Evolutionary conservation across 345 rosid genomes (phyloP).

Genomic region (Salix purpurea): DNA sequence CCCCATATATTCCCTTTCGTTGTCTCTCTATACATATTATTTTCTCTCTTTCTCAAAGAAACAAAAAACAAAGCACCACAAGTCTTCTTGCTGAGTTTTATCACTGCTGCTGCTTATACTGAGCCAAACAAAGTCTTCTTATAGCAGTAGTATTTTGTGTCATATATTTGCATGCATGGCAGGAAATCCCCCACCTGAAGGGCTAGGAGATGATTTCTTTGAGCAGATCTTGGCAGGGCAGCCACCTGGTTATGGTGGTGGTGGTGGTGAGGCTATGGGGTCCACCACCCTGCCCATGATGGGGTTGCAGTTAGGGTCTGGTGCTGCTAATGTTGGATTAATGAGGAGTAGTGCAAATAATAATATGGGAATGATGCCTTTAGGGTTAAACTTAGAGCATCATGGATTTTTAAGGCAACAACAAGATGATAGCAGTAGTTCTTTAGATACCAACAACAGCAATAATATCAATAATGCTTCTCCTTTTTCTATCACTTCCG

Average conservation of each 20-base stretch:
- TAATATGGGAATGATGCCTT: constrained; percentile 32
- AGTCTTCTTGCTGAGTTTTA: background rate
- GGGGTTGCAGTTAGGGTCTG: constrained; percentile 48
- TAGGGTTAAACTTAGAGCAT: constrained; percentile 40
- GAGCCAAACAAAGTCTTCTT: background rate
- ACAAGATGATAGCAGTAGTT: constrained; percentile 25
- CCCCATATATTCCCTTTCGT: background rate
- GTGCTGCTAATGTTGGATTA: constrained; percentile 17
- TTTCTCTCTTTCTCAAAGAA: background rate
- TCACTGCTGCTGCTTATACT: background rate
- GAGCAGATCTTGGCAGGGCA: constrained; percentile 62
- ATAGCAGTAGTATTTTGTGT: background rate
- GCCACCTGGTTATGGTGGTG: constrained; percentile 43
- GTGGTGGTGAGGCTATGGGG: constrained; percentile 22
- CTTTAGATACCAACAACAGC: constrained; percentile 14
- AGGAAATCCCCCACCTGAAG: constrained; percentile 44
- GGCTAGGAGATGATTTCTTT: constrained; percentile 63
- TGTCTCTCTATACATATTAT: background rate
- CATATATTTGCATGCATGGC: constrained; percentile 40
- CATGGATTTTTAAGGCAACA: constrained; percentile 40
- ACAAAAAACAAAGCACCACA: background rate
- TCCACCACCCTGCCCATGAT: constrained; percentile 43
- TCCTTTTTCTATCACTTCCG: constrained; percentile 33
- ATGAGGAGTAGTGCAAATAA: constrained; percentile 2
- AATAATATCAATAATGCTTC: constrained; percentile 26